These are phyloP conservation scores for Fomitopsis pulvina DNA, from an alignment of 768 basidiomycete genomes.

Conservation along the genomic window DNA sequence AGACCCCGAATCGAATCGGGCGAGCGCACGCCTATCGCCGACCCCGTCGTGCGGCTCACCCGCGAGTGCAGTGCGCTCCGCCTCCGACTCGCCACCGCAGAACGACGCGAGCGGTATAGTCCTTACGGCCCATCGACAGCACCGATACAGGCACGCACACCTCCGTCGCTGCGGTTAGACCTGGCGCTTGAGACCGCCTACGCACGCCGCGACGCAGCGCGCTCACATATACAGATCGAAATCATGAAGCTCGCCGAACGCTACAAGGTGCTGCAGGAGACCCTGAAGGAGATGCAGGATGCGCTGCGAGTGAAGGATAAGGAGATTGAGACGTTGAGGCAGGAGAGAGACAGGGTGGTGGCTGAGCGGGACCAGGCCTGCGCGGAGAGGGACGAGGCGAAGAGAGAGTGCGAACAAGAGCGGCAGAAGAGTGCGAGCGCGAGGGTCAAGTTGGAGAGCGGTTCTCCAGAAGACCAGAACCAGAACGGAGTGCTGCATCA, in stretches of 20 bases:
- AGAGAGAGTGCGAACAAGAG: background rate
- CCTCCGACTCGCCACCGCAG: constrained; percentile 33
- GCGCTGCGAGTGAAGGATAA: constrained; percentile 48
- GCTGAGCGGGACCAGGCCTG: constrained; percentile 21
- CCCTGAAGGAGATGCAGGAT: constrained; percentile 59
- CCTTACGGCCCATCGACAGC: constrained; percentile 9
- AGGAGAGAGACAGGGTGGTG: constrained; percentile 28
- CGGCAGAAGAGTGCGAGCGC: background rate
- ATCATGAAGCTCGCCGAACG: constrained; percentile 53
- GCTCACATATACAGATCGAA: constrained; percentile 11
- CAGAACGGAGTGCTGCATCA: constrained; percentile 5
- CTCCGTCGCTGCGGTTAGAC: constrained; percentile 5
- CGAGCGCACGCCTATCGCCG: constrained; percentile 28
- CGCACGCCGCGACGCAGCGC: constrained; percentile 10
- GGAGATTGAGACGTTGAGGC: constrained; percentile 51
- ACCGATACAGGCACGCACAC: constrained; percentile 16
- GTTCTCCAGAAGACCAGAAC: constrained; percentile 2
- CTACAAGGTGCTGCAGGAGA: constrained; percentile 54
- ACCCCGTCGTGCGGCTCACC: constrained; percentile 33
- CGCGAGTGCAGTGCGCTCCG: constrained; percentile 39
- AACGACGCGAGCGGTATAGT: constrained; percentile 26
- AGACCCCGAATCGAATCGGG: constrained; percentile 20
- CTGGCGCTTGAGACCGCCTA: constrained; percentile 2
- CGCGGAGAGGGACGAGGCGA: constrained; percentile 11
- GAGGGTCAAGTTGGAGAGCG: background rate